Base-by-base conservation (phyloP, 2,329 filamentous ascomycete genomes). In the Lachnellula arida region DNA sequence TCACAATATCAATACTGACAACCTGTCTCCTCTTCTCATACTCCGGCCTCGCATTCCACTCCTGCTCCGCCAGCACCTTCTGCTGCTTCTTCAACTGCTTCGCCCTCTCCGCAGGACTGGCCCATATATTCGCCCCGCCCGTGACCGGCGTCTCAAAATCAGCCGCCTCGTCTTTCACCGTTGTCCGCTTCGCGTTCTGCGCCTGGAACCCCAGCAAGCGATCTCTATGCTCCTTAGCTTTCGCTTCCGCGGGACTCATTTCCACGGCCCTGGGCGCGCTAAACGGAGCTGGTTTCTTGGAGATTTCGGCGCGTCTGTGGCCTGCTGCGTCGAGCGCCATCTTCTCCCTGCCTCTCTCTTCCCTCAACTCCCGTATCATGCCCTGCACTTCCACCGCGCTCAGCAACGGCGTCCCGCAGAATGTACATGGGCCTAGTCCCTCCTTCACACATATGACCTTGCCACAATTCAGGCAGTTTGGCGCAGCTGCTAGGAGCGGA, bases 391-490 rank as follows among this genome's bases (percentile, higher is more conserved):
- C 91, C 3, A 81, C 75, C 0, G 82, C 70, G 32, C 80, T 86
- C 7, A 99, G 76, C 0, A 99, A 76, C 0, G 90, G 84, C 0
- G 81, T 78, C 0, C 85, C 85, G 74, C 94, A 99, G 68, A 89
- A 97, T 0, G 93, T 97, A 71, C 94, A 99, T 0, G 93, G 93
- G 0, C 93, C 93, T 0, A 97, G 78, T 0, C 94, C 94, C 72
- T 99, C 92, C 67, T 94, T 92, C 23, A 96, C 84, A 70, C 94
- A 99, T 53, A 97, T 87, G 12, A 99, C 91, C 71, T 97, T 97
- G 57, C 94, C 94, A 66, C 94, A 99, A 46, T 81, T 86, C 15
- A 95, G 75, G 69, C 94, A 99, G 70, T 97, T 99, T 0, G 94
- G 94, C 0, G 92, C 91, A 0, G 93, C 91, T n/a, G 84, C 84